phyloP scores from a whole-genome alignment of 2,329 filamentous ascomycete species.

The Sclerotinia sclerotiorum region DNA sequence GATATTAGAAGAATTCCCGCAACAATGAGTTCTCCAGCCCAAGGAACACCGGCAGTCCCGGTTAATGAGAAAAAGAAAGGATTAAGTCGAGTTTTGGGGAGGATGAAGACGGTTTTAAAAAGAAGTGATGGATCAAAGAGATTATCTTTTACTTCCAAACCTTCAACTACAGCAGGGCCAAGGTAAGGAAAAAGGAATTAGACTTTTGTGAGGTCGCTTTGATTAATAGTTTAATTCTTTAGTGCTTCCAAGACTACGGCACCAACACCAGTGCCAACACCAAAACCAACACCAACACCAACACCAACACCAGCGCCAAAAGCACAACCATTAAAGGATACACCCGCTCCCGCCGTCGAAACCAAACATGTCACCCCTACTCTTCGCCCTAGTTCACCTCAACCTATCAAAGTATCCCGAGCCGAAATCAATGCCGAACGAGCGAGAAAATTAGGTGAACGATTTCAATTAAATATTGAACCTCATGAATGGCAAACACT shows the following conservation, averaged over 20 bases:
- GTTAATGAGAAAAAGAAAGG: conserved; percentile 35
- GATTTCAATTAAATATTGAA: conserved; percentile 42
- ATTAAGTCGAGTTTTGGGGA: conserved; percentile 32
- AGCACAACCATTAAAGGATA: conserved; percentile 17
- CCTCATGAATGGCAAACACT: conserved; percentile 36
- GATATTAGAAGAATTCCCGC: conserved; percentile 13
- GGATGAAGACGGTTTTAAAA: conserved; percentile 39
- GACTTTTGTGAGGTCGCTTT: not conserved
- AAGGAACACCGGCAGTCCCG: conserved; percentile 27
- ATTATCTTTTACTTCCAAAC: conserved; percentile 30
- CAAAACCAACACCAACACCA: not conserved
- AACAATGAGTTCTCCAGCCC: conserved; percentile 35
- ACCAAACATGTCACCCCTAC: not conserved
- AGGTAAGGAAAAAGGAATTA: conserved; percentile 28
- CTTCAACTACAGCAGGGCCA: conserved; percentile 26
- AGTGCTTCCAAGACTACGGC: not conserved
- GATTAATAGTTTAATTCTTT: not conserved
- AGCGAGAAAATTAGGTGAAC: conserved; percentile 41
- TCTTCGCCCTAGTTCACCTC: conserved; percentile 24
- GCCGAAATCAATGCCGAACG: conserved; percentile 39
- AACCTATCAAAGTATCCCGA: conserved; percentile 32
- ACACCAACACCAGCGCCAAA: not conserved
- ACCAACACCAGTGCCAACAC: not conserved
- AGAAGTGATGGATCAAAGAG: conserved; percentile 35
- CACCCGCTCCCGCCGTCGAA: conserved; percentile 11